These are phyloP conservation scores for Kodamaea kaohsiungensis DNA, from an alignment of 805 yeast species.

Conservation along the genomic window DNA sequence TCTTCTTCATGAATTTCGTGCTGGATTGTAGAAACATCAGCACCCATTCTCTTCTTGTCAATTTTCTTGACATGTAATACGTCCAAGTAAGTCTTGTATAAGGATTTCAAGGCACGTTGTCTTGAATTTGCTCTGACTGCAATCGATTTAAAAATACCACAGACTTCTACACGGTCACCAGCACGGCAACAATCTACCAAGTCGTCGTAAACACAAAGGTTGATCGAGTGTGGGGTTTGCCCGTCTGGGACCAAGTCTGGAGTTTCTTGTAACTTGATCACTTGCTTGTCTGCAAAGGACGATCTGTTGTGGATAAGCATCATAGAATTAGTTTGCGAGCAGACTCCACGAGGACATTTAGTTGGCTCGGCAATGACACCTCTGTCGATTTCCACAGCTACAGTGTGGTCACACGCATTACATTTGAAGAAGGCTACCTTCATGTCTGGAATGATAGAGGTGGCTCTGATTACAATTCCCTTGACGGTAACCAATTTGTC, in stretches of 20 bases:
- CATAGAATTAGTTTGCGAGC: slow-evolving; percentile 86
- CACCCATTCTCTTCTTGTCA: slow-evolving; percentile 78
- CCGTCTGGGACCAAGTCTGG: slow-evolving; percentile 98
- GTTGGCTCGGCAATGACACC: slow-evolving; percentile 94
- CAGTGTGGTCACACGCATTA: slow-evolving; percentile 90
- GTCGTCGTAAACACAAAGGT: slow-evolving; percentile 93
- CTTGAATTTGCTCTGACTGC: slow-evolving; percentile 88
- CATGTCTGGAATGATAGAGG: slow-evolving; percentile 96
- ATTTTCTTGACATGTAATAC: slow-evolving; percentile 90
- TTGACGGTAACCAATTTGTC: slow-evolving; percentile 90
- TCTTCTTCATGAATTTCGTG: slow-evolving; percentile 60
- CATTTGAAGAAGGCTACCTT: slow-evolving; percentile 95
- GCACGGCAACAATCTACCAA: slow-evolving; percentile 93
- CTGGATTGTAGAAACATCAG: slow-evolving; percentile 67
- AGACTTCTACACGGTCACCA: slow-evolving; percentile 94
- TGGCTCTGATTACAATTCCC: slow-evolving; percentile 85
- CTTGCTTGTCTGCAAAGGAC: slow-evolving; percentile 92
- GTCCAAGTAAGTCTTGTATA: slow-evolving; percentile 91
- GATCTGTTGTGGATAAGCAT: slow-evolving; percentile 88
- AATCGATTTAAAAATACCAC: slow-evolving; percentile 90
- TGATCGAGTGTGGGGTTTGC: slow-evolving; percentile 96
- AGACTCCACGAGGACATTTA: slow-evolving; percentile 85
- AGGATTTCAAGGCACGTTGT: slow-evolving; percentile 77
- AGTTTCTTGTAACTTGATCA: slow-evolving; percentile 90
- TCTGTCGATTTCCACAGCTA: slow-evolving; percentile 88